Base-by-base conservation (phyloP, 805 yeast genomes). In the Saccharomyces paradoxus region DNA sequence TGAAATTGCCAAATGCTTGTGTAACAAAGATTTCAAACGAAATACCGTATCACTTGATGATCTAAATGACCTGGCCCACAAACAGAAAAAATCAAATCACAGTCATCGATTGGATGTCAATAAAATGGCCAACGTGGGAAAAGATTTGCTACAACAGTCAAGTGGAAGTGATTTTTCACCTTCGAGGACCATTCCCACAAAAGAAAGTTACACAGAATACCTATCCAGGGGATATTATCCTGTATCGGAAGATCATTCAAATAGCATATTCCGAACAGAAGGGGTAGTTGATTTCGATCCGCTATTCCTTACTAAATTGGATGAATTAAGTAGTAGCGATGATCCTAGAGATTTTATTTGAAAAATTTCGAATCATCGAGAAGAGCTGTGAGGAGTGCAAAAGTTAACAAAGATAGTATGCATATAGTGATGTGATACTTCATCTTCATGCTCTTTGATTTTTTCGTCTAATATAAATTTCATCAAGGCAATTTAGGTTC, bases 1-100 rank as follows among this genome's bases (percentile, higher is more conserved):
- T 24, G 55, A 58, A 10, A 58, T 63, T 21, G 56, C 59, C 24
- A 53, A 50, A 48, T 61, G 55, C 5, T 52, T 60, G 27, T 58
- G 57, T 37, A 21, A 30, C 14, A 46, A 41, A 21, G 32, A 17
- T 13, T 48, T 8, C 21, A 48, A 48, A 13, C 50, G 7, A 14
- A 37, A 48, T 1, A 28, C 21, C 21, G 13, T 22, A 48, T 5
- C 41, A 26, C 44, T 37, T n/a, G 44, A 17, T 6, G 44, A 37
- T 21, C 9, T 37, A 21, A 37, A 37, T 21, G 44, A 37, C 9
- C 17, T 37, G 12, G 24, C 44, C 24, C 24, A 17, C 4, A 37
- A 37, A 37, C 44, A 37, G 10, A 37, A 37, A 37, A 17, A 37
- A 37, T 17, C 24, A 17, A 17, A 8, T 17, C 13, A 37, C 8